Evolutionary conservation across 2,329 filamentous ascomycete genomes (phyloP), one percentile per base, ranked within the genome.

Genomic region (Neocucurbitaria cava): DNA sequence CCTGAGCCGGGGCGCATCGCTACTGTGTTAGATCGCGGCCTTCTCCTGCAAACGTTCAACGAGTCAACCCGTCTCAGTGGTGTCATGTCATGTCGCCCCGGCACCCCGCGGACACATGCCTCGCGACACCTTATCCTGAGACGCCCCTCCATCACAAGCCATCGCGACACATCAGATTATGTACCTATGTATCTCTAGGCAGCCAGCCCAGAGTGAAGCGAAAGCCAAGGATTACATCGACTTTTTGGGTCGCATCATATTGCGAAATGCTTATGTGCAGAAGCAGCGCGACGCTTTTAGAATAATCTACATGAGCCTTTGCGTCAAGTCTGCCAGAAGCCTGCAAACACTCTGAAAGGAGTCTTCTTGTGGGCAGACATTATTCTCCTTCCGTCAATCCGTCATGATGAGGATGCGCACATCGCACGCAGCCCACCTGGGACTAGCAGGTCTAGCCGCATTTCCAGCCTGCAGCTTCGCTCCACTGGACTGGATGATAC

Each of bases 1-100:
- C 49, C 54, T 54, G 46, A 48, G 21, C 38, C 57, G 49, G 54
- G 54, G 57, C 59, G 54, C 53, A 36, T 56, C 54, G 56, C 62
- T 59, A n/a, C n/a, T n/a, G n/a, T n/a, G n/a, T n/a, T n/a, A 63
- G 54, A 41, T 51, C 44, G 49, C 48, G 59, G 55, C 61, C 61
- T n/a, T n/a, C n/a, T n/a, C n/a, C n/a, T 62, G 59, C 62, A 62
- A 65, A 63, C 59, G 61, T 60, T 59, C 46, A 53, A 51, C 58
- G 53, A 61, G 55, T 55, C 61, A 59, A 61, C 49, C 53, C 59
- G 62, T 63, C 61, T 64, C 58, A 65, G 58, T 47, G 31, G 42
- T 39, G 53, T 64, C 54, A 36, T 52, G 61, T 61, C 56, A 54
- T 55, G 52, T 51, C 54, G 5, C 47, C 30, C 50, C 50, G 50